These are phyloP conservation scores for Geosmithia flava DNA, from an alignment of 2,329 filamentous ascomycete genomes.

Conservation along the genomic window DNA sequence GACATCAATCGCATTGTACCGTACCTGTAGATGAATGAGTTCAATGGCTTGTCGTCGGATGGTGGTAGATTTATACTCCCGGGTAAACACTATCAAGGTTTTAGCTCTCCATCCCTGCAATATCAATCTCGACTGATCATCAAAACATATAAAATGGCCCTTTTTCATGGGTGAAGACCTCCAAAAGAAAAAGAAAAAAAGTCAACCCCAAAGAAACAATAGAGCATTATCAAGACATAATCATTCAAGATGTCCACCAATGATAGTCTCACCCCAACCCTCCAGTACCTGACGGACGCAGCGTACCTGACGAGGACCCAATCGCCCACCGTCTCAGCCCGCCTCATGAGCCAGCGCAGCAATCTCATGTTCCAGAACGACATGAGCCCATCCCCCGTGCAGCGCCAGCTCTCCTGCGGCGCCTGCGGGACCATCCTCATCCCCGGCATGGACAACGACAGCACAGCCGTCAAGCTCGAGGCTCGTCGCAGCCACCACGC, in stretches of 20 bases:
- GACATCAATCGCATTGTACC: too few relatives aligned
- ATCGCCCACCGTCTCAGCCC: conserved; percentile 44
- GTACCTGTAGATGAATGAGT: too few relatives aligned
- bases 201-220: neutral
- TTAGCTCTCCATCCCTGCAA: too few relatives aligned
- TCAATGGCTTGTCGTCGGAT: too few relatives aligned
- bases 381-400: conserved; percentile 29
- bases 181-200: too few relatives aligned
- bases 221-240: neutral
- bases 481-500: conserved; percentile 3
- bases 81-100: too few relatives aligned
- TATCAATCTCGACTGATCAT: too few relatives aligned
- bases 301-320: conserved; percentile 41
- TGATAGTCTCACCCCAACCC: conserved; percentile 7
- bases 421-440: conserved; percentile 51
- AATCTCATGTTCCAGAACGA: conserved; percentile 34
- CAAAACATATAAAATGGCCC: too few relatives aligned
- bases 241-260: neutral
- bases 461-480: conserved; percentile 25
- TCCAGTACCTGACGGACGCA: conserved; percentile 42
- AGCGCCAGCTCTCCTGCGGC: conserved; percentile 42
- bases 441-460: conserved; percentile 26
- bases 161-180: too few relatives aligned
- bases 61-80: too few relatives aligned
- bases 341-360: conserved; percentile 43